Evolutionary conservation across 345 rosid genomes (phyloP), one percentile per base, ranked within the genome.

Genomic region (Citrus hindsii): DNA sequence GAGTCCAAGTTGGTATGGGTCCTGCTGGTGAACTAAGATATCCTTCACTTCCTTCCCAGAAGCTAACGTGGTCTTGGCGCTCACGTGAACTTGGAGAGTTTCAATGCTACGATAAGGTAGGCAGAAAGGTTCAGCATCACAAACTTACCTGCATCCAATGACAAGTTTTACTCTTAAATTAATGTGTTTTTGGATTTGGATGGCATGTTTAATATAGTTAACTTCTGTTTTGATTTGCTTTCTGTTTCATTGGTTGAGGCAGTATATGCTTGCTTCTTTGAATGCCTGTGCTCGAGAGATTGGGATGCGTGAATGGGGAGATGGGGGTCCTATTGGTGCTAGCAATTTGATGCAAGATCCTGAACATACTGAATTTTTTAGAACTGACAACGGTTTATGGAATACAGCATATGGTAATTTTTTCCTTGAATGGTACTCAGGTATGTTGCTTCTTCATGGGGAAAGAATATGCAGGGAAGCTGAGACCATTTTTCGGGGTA

Each of bases 31-130:
- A 89, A 74, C 75, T 89, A 59, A 82, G 86, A 76, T 89, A 89
- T 79, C 90, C 92, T 79, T 87, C 83, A 21, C 82, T 81, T 68
- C 86, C 90, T 67, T 79, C 87, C 58, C 68, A 80, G 46, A 84
- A 84, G 82, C 83, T 84, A 55, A 38, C 67, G 61, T 71, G 86
- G 84, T 69, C 80, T 69, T 87, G 87, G 88, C 78, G 46, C 9
- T 67, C 82, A 1, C 83, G 76, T 64, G 90, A 85, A 80, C 80
- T 83, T 71, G 90, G 90, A 69, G 90, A 89, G 79, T 87, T 89
- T 80, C 90, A 87, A 28, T 89, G 89, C 83, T 85, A 85, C 67
- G 92, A 89, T 77, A 89, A 89, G 92, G 90, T 89, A 73, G 42
- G 65, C 32, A 40, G 77, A 76, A 40, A 16, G 66, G 51, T 69